Base-by-base conservation (phyloP, 306 rosid genomes). In the Aeschynomene evenia region DNA sequence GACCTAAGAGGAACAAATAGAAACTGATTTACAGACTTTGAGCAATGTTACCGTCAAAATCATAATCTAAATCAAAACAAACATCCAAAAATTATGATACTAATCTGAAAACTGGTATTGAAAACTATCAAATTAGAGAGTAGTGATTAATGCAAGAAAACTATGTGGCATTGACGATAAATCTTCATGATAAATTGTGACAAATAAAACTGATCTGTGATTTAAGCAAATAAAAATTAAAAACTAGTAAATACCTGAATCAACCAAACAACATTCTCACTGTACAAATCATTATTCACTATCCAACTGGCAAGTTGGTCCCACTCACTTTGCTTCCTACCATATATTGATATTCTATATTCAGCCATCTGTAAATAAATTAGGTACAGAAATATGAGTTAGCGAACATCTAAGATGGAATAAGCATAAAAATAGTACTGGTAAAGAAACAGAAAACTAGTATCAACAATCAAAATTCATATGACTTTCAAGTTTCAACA, bases 241-340 rank as follows among this genome's bases (percentile, higher is more conserved):
- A 4, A 45, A 53, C 33, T 39, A 59, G 60, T 24, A 57, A 77
- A 50, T 85, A 94, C 98, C 98, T 94, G 98, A 81, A 94, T 94
- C 83, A 94, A 77, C 98, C 98, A 94, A 59, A 94, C 98, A 71
- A 88, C 98, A 81, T 94, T 94, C 73, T 82, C 96, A 11, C 95
- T 84, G 85, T 94, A 94, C 78, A 94, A 71, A 12, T 94, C 98
- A 73, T 94, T 94, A 73, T 94, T 94, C 70, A 94, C 97, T 82
- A 94, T 94, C 98, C 98, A 94, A 76, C 98, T 94, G 48, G 98
- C 98, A 71, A 90, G 78, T 82, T 94, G 97, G 81, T 94, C 98
- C 98, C 98, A 94, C 83, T 94, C 98, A 72, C 98, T 94, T 83
- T 94, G 98, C 89, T 94, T 94, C 85, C 98, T 84, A 65, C 97